Evolutionary conservation across 306 rosid genomes (phyloP).

Genomic region (Dalbergia cultrata): DNA sequence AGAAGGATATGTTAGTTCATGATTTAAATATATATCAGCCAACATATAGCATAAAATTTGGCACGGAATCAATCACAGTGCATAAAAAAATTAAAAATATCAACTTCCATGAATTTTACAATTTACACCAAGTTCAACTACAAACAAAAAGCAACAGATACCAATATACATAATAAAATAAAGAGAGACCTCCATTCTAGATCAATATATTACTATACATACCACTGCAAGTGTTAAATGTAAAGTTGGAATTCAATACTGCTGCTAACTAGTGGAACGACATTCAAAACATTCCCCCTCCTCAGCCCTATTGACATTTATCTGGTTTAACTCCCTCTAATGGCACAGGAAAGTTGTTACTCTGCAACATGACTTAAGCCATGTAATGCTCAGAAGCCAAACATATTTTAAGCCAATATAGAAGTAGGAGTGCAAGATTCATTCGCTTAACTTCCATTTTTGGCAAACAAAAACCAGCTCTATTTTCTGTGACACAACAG

Average conservation of each 20-base stretch:
- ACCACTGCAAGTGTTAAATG: conserved; percentile 3
- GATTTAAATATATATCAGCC: neutral
- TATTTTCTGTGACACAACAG: neutral
- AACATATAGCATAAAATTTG: neutral
- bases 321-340: conserved; percentile 1
- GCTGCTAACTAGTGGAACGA: neutral
- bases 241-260: neutral
- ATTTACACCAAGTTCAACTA: neutral
- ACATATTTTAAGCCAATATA: too few relatives aligned
- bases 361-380: too few relatives aligned
- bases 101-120: neutral
- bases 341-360: neutral
- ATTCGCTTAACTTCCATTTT: neutral
- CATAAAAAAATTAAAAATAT: neutral
- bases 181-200: neutral
- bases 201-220: neutral
- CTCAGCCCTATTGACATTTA: neutral
- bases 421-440: neutral
- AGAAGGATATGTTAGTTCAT: conserved; percentile 21
- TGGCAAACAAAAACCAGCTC: neutral
- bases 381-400: neutral
- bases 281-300: conserved; percentile 9
- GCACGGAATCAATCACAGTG: neutral
- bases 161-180: conserved; percentile 10
- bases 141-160: neutral